Conservation (phyloP, 2,329 filamentous ascomycete genomes). For the Niveomyces coronatus region DNA sequence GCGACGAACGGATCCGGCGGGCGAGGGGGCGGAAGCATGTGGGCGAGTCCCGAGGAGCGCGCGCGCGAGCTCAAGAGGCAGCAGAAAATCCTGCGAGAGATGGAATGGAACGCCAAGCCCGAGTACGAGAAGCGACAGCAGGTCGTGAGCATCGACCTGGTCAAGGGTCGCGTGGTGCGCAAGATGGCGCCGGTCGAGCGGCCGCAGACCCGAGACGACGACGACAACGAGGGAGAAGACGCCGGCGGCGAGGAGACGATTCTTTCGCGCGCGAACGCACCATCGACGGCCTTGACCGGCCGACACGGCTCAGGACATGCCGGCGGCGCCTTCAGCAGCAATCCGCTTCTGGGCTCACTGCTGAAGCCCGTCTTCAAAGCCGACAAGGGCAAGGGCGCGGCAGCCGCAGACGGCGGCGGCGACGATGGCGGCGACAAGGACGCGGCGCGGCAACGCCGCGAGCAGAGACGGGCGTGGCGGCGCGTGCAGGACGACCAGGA, state of each 20-base stretch:
- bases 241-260: constrained; percentile 17
- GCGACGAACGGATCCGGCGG: constrained; percentile 32
- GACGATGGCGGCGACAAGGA: constrained; percentile 22
- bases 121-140: constrained; percentile 84
- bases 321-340: constrained; percentile 56
- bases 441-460: constrained; percentile 23
- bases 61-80: constrained; percentile 77
- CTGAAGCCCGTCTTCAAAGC: constrained; percentile 51
- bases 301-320: constrained; percentile 21
- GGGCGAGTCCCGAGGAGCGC: constrained; percentile 74
- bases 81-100: constrained; percentile 71
- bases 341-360: constrained; percentile 54
- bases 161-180: constrained; percentile 64
- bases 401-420: constrained; percentile 11
- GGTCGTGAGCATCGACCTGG: constrained; percentile 76
- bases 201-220: constrained; percentile 42
- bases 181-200: constrained; percentile 56
- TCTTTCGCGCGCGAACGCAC: constrained; percentile 13
- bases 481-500: constrained; percentile 50
- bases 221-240: constrained; percentile 24
- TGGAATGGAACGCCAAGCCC: constrained; percentile 75
- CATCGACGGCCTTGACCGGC: constrained; percentile 23
- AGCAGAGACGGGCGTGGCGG: constrained; percentile 40
- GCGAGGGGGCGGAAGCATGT: constrained; percentile 51
- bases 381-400: constrained; percentile 39